Conservation (phyloP, 2,329 filamentous ascomycete species). For the Apiospora malaysiana region DNA sequence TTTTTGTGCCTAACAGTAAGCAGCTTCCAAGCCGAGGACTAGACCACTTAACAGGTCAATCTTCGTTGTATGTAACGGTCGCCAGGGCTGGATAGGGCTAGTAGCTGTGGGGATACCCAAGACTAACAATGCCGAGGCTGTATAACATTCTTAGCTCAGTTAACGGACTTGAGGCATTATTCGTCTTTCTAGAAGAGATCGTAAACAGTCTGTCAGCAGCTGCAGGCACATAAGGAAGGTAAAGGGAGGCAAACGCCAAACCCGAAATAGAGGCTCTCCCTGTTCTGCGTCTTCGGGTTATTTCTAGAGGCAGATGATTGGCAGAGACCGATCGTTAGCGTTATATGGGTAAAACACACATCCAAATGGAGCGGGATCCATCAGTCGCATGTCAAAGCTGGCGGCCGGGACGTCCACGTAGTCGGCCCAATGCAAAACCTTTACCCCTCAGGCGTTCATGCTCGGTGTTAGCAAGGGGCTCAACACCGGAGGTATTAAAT, state of each 20-base stretch:
- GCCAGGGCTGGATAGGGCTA: not conserved
- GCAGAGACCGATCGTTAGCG: not conserved
- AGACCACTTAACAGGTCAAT: not conserved
- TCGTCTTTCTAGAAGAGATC: not conserved
- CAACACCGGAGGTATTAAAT: not conserved
- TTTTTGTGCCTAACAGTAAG: not conserved
- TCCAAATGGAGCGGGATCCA: not conserved
- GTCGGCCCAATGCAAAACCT: not conserved
- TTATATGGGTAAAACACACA: not conserved
- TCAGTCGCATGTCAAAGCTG: not conserved
- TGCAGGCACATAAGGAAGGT: not conserved
- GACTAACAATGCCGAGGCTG: not conserved
- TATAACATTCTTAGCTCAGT: not conserved
- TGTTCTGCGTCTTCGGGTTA: not conserved
- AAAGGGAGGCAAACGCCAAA: not conserved
- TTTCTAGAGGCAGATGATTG: not conserved
- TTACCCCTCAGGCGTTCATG: constrained; percentile 10
- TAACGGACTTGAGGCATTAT: not conserved
- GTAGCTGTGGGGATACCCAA: not conserved
- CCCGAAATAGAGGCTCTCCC: not conserved
- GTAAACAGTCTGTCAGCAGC: not conserved
- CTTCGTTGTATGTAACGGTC: not conserved
- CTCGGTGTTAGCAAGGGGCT: not conserved
- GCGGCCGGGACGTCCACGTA: not conserved
- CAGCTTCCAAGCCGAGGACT: not conserved